Conservation (phyloP, 306 rosid genomes). For the Corylus americana region DNA sequence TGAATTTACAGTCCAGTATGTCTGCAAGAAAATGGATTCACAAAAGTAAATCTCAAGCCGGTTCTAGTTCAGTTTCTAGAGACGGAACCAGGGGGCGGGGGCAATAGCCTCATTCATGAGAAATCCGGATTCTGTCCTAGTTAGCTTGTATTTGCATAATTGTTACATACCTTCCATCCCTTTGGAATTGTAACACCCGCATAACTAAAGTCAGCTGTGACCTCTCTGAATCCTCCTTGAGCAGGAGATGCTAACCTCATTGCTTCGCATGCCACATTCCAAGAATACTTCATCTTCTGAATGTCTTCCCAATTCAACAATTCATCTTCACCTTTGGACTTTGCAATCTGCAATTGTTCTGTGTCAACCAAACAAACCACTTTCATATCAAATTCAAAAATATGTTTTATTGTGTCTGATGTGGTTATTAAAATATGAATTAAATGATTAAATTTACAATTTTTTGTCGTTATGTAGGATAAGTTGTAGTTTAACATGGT, state of each 20-base stretch:
- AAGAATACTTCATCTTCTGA: slow-evolving; percentile 33
- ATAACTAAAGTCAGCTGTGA: slow-evolving; percentile 3
- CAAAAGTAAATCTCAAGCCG: not conserved
- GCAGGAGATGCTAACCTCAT: slow-evolving; percentile 20
- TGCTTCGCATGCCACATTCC: slow-evolving; percentile 25
- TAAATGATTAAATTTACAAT: not conserved
- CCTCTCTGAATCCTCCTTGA: slow-evolving; percentile 21
- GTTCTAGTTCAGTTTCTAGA: too few species aligned
- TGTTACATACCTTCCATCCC: slow-evolving; percentile 24
- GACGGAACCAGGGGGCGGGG: too few species aligned
- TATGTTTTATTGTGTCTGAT: too few species aligned
- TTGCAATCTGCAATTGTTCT: slow-evolving; percentile 25
- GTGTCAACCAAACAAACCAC: not conserved
- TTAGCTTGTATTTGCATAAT: not conserved
- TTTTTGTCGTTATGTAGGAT: too few species aligned
- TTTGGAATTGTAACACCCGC: slow-evolving; percentile 26
- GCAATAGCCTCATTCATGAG: too few species aligned
- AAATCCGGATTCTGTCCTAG: too few species aligned
- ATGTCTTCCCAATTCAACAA: slow-evolving; percentile 24
- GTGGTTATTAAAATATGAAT: too few species aligned
- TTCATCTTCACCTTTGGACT: slow-evolving; percentile 24
- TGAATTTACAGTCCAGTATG: slow-evolving; percentile 11
- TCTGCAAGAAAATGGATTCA: not conserved
- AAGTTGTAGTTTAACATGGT: too few species aligned
- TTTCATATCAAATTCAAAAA: too few species aligned